Evolutionary conservation across 768 basidiomycete genomes (phyloP).

Genomic region (Leucosporidium scottii): DNA sequence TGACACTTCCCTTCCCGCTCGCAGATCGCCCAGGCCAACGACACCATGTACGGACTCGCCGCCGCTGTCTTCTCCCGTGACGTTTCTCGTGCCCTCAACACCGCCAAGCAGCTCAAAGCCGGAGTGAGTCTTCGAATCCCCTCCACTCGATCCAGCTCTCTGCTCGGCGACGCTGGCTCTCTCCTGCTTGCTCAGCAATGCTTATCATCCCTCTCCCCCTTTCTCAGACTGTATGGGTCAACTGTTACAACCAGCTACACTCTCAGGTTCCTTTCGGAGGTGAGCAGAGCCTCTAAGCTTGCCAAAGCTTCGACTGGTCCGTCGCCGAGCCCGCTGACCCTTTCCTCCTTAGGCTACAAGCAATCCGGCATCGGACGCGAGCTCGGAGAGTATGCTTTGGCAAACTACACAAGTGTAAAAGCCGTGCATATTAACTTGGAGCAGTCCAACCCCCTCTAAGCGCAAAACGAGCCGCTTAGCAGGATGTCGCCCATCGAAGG

Average conservation of each 20-base stretch:
- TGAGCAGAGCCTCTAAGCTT: background rate
- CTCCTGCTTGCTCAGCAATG: no score
- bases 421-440: conserved; percentile 25
- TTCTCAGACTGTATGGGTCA: conserved; percentile 44
- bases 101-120: conserved; percentile 67
- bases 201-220: no score
- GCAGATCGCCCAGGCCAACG: conserved; percentile 57
- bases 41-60: conserved; percentile 59
- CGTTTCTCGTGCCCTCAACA: conserved; percentile 63
- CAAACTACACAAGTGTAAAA: conserved; percentile 32
- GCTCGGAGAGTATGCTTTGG: conserved; percentile 39
- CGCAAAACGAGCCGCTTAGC: background rate
- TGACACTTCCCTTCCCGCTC: conserved; percentile 1
- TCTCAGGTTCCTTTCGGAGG: conserved; percentile 42
- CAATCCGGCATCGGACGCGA: conserved; percentile 44
- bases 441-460: conserved; percentile 23
- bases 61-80: conserved; percentile 78
- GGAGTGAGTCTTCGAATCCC: no score
- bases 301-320: background rate
- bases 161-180: no score
- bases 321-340: background rate
- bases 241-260: conserved; percentile 37
- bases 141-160: no score
- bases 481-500: background rate
- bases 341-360: conserved; percentile 43